phyloP scores from a whole-genome alignment of 2,329 filamentous ascomycete species.

The Exophiala lecanii-corni region DNA sequence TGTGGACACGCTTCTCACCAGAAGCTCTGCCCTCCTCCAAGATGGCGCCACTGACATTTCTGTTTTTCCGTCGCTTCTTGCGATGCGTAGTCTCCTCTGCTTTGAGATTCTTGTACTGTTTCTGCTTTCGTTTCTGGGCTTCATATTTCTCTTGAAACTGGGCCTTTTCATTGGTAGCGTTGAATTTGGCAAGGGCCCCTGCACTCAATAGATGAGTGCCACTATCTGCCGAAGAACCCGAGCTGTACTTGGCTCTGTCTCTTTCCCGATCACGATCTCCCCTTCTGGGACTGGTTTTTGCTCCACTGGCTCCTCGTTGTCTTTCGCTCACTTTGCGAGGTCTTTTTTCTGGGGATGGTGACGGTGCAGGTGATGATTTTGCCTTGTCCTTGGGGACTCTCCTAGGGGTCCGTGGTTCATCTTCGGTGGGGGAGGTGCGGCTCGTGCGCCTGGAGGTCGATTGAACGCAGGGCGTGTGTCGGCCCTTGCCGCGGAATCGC shows the following conservation, averaged over 20 bases:
- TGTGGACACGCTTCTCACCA: slow-evolving; percentile 46
- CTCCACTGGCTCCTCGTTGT: slow-evolving; percentile 5
- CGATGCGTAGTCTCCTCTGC: slow-evolving; percentile 32
- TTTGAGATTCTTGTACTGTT: slow-evolving; percentile 28
- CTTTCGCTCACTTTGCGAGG: slow-evolving; percentile 12
- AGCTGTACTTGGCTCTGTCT: slow-evolving; percentile 33
- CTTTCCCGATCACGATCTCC: slow-evolving; percentile 19
- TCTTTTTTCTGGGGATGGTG: slow-evolving; percentile 20
- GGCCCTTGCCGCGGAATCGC: slow-evolving; percentile 26
- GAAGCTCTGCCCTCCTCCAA: slow-evolving; percentile 60
- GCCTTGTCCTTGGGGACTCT: slow-evolving; percentile 19
- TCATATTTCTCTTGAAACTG: slow-evolving; percentile 43
- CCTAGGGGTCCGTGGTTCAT: slow-evolving; percentile 18
- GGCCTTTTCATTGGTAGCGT: slow-evolving; percentile 57
- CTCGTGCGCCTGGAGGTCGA: slow-evolving; percentile 27
- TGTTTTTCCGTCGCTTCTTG: slow-evolving; percentile 47
- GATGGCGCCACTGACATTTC: slow-evolving; percentile 66
- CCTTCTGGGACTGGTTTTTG: slow-evolving; percentile 15
- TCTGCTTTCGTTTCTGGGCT: slow-evolving; percentile 35
- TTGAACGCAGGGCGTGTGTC: slow-evolving; percentile 31
- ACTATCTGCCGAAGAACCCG: slow-evolving; percentile 40
- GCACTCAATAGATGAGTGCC: slow-evolving; percentile 41
- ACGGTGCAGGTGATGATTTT: slow-evolving; percentile 20
- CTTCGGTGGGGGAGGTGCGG: slow-evolving; percentile 17
- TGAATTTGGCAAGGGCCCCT: slow-evolving; percentile 62